These are phyloP conservation scores for Pseudonitzschia delicatissima DNA, from an alignment of 108 stramenopile species.

Conservation along the genomic window DNA sequence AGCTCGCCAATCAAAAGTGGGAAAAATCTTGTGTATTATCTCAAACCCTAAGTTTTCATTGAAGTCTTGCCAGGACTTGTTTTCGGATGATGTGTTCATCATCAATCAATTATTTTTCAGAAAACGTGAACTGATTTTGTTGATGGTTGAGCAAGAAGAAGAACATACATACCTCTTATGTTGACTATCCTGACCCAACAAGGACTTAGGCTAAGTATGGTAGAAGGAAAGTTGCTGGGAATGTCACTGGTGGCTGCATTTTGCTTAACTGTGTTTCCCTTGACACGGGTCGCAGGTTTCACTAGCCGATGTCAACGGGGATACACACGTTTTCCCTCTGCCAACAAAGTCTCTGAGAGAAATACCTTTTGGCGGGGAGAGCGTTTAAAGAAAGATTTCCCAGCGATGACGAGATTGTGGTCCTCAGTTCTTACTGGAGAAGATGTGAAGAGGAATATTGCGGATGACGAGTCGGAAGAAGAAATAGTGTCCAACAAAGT, in stretches of 20 bases:
- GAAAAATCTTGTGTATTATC: too few species aligned
- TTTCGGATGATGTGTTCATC: too few species aligned
- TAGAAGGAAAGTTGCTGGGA: too few species aligned
- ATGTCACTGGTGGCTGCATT: not conserved
- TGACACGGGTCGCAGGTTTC: not conserved
- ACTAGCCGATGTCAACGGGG: not conserved
- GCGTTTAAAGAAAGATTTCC: not conserved
- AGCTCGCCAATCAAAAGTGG: too few species aligned
- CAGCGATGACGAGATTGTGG: not conserved
- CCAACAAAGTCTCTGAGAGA: not conserved
- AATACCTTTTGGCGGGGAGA: not conserved
- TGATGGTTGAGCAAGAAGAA: too few species aligned
- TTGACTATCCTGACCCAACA: too few species aligned
- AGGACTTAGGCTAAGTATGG: too few species aligned
- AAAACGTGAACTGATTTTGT: too few species aligned
- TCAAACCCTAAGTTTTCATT: too few species aligned
- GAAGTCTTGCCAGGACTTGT: too few species aligned
- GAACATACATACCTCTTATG: too few species aligned
- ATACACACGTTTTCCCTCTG: not conserved
- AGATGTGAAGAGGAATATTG: not conserved
- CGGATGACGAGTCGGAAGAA: not conserved
- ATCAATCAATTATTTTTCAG: too few species aligned
- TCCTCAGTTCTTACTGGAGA: not conserved
- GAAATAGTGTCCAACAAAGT: not conserved
- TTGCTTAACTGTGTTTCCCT: not conserved